Evolutionary conservation across 1,284 basidiomycete species (phyloP), one percentile per base, ranked within the genome.

Genomic region (Exobasidium rhododendri): DNA sequence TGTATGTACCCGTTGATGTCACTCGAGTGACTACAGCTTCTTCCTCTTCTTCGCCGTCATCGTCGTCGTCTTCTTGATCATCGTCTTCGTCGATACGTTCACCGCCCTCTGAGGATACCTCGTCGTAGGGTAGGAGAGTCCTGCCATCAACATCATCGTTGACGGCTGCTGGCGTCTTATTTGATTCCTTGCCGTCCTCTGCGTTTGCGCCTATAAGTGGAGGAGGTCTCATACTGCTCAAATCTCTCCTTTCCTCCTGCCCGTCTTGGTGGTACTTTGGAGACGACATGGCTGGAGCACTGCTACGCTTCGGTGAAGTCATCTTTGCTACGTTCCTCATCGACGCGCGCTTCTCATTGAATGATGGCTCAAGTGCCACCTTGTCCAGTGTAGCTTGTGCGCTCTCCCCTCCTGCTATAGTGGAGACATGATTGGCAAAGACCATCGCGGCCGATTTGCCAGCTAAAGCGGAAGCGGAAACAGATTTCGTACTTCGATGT

Each of bases 381-480:
- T 44, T 26, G 17, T 56, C 35, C 22, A 64, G 51, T 14, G 62
- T 26, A 5, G 62, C 62, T 46, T 63, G 43, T 20, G 62, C 62
- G 24, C 35, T 45, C 31, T 61, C 20, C n/a, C 61, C 26, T 7
- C 53, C 62, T 32, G 62, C 62, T 20, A 32, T 4, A 7, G 62
- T 64, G 47, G 55, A 14, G 6, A 50, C 44, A 20, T 63, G 62
- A 22, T 47, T 64, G 6, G 29, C 50, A 13, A 47, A 31, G 20
- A 63, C 62, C 17, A 53, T 43, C 17, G 43, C 49, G 22, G 60
- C 62, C 14, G 59, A 50, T 4, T 20, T 50, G 47, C 20, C 24
- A 40, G 35, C 35, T 10, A 40, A 10, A 10, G 10, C 35, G 7
- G 35, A 40, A 10, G 10, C 35, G 7, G 35, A 40, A 10, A 40